Base-by-base conservation (phyloP, 1,284 basidiomycete genomes). In the Coniferiporia sulphurascens region DNA sequence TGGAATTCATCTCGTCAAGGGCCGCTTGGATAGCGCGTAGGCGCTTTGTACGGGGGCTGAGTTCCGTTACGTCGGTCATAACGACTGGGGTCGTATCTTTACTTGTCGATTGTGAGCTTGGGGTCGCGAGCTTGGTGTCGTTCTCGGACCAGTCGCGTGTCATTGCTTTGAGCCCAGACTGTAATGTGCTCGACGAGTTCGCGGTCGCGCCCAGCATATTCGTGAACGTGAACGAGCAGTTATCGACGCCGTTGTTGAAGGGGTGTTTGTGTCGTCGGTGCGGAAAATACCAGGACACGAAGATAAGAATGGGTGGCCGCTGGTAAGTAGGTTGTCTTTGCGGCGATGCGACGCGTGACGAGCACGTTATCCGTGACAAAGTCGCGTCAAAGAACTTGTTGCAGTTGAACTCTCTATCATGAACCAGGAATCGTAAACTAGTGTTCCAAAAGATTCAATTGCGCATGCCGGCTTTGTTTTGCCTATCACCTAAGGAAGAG, bases 141-240 rank as follows among this genome's bases (percentile, higher is more conserved):
- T 62, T 62, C 13, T 62, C 58, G 0, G 77, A 79, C 70, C 76
- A 83, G 63, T 83, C 74, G 55, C 81, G 74, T 56, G 71, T 71
- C 48, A 83, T 62, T 5, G 71, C 73, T 55, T 74, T 70, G 51
- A 82, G 71, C 0, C 80, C 80, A 1, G 80, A 82, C 58, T 74
- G 72, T n/a, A 62, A 48, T 17, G 56, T 12, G 48, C 54, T 35
- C n/a, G 58, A 51, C 8, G 27, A 5, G 27, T 27, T 27, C 27
- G 27, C 27, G 15, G 54, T 8, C 7, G 58, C 19, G 8, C 15
- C 36, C 22, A 41, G 15, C 38, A 41, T 41, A 8, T 41, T 41
- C 9, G 15, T 10, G 9, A 15, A 8, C 38, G 38, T 41, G 9
- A 41, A 41, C 7, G 9, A 8, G 38, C 15, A 8, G 9, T 41